phyloP scores from a whole-genome alignment of 2,329 filamentous ascomycete species.

The Pseudogymnoascus sp. region DNA sequence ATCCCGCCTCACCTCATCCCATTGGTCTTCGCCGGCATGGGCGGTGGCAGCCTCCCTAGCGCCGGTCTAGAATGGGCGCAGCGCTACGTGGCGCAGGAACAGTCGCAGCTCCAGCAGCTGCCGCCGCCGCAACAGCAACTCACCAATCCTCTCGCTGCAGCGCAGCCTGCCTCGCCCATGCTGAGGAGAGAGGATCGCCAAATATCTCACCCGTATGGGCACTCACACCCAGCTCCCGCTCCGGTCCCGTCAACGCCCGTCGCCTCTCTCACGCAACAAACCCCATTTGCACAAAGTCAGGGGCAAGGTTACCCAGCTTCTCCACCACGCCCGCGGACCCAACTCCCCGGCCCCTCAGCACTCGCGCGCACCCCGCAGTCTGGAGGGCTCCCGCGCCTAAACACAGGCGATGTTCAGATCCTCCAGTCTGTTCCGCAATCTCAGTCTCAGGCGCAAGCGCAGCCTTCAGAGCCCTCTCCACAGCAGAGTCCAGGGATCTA shows the following conservation, averaged over 20 bases:
- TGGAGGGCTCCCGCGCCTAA: slow-evolving; percentile 34
- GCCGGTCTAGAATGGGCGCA: slow-evolving; percentile 61
- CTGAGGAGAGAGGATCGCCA: slow-evolving; percentile 46
- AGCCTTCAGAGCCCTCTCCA: slow-evolving; percentile 20
- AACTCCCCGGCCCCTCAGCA: slow-evolving; percentile 20
- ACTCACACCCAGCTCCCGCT: slow-evolving; percentile 22
- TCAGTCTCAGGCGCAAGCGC: slow-evolving; percentile 15
- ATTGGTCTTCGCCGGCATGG: slow-evolving; percentile 66
- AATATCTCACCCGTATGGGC: slow-evolving; percentile 18
- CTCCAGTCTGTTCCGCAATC: slow-evolving; percentile 19
- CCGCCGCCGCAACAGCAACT: slow-evolving; percentile 35
- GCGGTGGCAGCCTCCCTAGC: slow-evolving; percentile 53
- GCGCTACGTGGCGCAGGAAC: slow-evolving; percentile 51
- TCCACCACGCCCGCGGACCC: slow-evolving; percentile 26
- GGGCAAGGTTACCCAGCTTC: slow-evolving; percentile 28
- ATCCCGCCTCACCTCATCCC: slow-evolving; percentile 70
- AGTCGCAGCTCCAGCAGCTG: slow-evolving; percentile 39
- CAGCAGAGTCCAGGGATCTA: slow-evolving; percentile 46
- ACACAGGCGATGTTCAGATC: slow-evolving; percentile 35
- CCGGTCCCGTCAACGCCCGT: slow-evolving; percentile 27
- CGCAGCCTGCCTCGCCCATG: slow-evolving; percentile 43
- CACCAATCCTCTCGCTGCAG: slow-evolving; percentile 8
- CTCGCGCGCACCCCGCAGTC: slow-evolving; percentile 24
- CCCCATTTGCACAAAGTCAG: slow-evolving; percentile 17
- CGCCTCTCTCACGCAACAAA: slow-evolving; percentile 10